Conservation (phyloP, 2,329 filamentous ascomycete genomes). For the Aspergillus sp. region DNA sequence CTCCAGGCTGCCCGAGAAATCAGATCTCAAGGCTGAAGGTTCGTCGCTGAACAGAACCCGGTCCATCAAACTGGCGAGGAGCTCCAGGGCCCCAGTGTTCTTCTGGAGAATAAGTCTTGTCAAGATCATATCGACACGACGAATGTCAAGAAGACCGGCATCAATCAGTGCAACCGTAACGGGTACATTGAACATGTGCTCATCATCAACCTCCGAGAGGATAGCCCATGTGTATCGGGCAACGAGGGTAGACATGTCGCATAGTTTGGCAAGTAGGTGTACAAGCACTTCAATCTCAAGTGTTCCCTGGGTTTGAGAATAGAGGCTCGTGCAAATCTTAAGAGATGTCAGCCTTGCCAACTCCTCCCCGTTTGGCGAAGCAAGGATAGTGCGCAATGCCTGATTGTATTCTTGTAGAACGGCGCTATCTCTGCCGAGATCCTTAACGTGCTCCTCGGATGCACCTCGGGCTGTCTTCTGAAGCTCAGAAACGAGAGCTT, state of each 20-base stretch:
- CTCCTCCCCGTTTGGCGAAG: conserved; percentile 52
- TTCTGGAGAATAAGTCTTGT: conserved; percentile 67
- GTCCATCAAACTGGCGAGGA: conserved; percentile 75
- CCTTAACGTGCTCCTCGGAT: conserved; percentile 53
- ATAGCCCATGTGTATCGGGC: conserved; percentile 48
- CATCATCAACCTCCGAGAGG: conserved; percentile 51
- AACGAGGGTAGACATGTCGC: conserved; percentile 54
- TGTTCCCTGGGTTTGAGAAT: conserved; percentile 49
- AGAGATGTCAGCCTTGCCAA: conserved; percentile 53
- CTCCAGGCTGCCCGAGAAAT: conserved; percentile 79
- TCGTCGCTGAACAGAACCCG: conserved; percentile 72
- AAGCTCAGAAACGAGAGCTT: conserved; percentile 52
- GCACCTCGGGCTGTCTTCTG: conserved; percentile 53
- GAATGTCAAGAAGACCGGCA: conserved; percentile 56
- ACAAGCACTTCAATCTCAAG: conserved; percentile 62
- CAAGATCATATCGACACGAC: conserved; percentile 65
- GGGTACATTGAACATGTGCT: conserved; percentile 58
- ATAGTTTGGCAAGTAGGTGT: conserved; percentile 58
- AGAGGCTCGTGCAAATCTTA: conserved; percentile 53
- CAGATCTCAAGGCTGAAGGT: conserved; percentile 73
- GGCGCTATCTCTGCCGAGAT: conserved; percentile 50
- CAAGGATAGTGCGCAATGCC: conserved; percentile 50
- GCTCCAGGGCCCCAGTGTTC: conserved; percentile 68
- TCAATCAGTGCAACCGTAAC: conserved; percentile 59
- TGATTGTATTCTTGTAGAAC: conserved; percentile 57